These are phyloP conservation scores for Rhodosporidiobolus sp. DNA, from an alignment of 768 basidiomycete genomes.

Conservation along the genomic window DNA sequence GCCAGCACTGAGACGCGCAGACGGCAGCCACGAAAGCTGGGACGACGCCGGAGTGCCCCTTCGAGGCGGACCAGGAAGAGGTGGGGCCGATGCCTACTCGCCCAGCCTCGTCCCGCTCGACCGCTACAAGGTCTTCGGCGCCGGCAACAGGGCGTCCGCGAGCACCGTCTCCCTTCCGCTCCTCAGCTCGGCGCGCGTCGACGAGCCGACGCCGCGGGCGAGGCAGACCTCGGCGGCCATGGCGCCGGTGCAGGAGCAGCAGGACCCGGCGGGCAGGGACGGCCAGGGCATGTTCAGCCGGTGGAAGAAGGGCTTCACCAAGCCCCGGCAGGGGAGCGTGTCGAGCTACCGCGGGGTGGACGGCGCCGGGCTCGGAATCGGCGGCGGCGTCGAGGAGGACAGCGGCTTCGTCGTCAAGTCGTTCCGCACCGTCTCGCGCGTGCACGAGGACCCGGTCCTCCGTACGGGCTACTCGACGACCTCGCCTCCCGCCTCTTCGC, in stretches of 20 bases:
- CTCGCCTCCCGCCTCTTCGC: background rate
- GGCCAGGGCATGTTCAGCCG: slow-evolving; percentile 18
- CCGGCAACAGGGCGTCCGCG: background rate
- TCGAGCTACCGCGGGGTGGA: slow-evolving; percentile 10
- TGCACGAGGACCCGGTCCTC: slow-evolving; percentile 33
- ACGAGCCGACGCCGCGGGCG: background rate
- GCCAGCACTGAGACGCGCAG: background rate
- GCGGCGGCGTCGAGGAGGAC: slow-evolving; percentile 1
- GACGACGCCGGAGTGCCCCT: slow-evolving; percentile 21
- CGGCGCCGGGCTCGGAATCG: background rate
- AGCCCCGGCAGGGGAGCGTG: slow-evolving; percentile 19
- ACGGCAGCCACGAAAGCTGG: slow-evolving; percentile 11
- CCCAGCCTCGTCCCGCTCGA: background rate
- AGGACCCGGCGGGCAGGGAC: background rate
- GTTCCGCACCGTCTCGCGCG: slow-evolving; percentile 36
- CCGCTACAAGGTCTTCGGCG: slow-evolving; percentile 10
- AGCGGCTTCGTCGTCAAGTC: slow-evolving; percentile 36
- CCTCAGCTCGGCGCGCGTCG: background rate
- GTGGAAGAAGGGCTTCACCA: slow-evolving; percentile 23
- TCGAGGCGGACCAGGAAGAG: background rate
- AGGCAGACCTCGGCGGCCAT: background rate
- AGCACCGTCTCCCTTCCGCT: slow-evolving; percentile 25
- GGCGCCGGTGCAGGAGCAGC: background rate
- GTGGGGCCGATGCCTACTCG: background rate
- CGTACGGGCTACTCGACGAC: background rate